Conservation (phyloP, 129 eudicot genomes). For the Tagetes patula region DNA sequence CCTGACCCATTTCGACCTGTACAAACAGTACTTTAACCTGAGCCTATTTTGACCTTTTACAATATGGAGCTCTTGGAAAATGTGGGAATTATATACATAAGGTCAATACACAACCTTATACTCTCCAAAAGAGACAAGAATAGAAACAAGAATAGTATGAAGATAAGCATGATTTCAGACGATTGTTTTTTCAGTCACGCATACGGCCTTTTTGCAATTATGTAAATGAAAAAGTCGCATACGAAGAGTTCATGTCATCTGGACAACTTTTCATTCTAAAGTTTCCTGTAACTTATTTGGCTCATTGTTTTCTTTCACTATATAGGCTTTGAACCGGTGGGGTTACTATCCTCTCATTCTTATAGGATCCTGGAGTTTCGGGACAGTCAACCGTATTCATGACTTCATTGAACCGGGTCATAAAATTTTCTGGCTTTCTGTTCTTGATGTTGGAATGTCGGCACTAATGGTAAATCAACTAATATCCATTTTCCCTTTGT, state of each 20-base stretch:
- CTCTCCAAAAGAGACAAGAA: not conserved
- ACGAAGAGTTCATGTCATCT: not conserved
- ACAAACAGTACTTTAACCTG: not conserved
- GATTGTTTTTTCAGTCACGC: not conserved
- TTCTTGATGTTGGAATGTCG: slow-evolving; percentile 96
- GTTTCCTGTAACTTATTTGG: slow-evolving; percentile 4
- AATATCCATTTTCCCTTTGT: slow-evolving; percentile 10
- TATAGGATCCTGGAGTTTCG: slow-evolving; percentile 98
- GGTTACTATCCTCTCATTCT: slow-evolving; percentile 96
- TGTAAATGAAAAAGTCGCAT: slow-evolving; percentile 5
- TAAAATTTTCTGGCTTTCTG: slow-evolving; percentile 82
- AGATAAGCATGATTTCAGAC: not conserved
- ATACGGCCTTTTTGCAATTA: slow-evolving; percentile 2
- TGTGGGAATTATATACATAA: not conserved
- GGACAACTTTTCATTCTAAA: not conserved
- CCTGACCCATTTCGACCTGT: not conserved
- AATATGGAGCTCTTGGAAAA: slow-evolving; percentile 6
- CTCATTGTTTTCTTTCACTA: slow-evolving; percentile 16
- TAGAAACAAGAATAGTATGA: not conserved
- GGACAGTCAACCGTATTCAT: slow-evolving; percentile 91
- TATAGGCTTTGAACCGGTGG: slow-evolving; percentile 85
- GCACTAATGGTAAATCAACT: slow-evolving; percentile 71
- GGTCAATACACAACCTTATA: not conserved
- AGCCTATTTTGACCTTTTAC: not conserved
- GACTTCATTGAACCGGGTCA: slow-evolving; percentile 87